phyloP scores from a whole-genome alignment of 2,329 filamentous ascomycete genomes.

The Xylogone sp. region DNA sequence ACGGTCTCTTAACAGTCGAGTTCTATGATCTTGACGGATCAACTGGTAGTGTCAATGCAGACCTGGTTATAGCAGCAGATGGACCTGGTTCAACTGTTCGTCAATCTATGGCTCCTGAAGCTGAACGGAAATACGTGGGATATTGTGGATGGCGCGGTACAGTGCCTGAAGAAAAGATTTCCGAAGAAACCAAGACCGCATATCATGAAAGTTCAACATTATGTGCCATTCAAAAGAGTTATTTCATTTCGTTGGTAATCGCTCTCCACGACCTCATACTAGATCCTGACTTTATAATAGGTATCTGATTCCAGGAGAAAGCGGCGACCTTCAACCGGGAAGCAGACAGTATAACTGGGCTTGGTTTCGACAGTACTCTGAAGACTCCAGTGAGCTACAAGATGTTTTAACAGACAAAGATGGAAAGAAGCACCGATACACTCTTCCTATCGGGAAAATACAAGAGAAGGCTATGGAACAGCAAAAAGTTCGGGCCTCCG shows the following conservation, averaged over 20 bases:
- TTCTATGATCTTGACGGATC: neutral
- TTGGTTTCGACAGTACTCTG: constrained; percentile 36
- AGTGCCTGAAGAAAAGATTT: constrained; percentile 34
- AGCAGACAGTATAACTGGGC: constrained; percentile 41
- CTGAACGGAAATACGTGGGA: constrained; percentile 18
- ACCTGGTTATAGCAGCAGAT: constrained; percentile 15
- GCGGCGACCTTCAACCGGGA: constrained; percentile 35
- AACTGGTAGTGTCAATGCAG: constrained; percentile 1
- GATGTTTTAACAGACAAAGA: constrained; percentile 28
- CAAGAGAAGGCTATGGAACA: constrained; percentile 7
- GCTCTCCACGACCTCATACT: no score
- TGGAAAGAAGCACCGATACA: constrained; percentile 20
- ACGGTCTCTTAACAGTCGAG: constrained; percentile 1
- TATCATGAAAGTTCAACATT: no score
- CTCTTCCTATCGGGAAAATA: constrained; percentile 16
- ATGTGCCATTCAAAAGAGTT: no score
- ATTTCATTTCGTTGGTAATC: no score
- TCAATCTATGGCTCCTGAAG: constrained; percentile 6
- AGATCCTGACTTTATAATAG: constrained; percentile 10
- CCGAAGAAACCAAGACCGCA: constrained; percentile 27
- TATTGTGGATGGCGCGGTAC: constrained; percentile 41
- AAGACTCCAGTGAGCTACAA: constrained; percentile 13
- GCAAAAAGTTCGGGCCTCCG: constrained; percentile 8
- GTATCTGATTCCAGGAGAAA: constrained; percentile 37
- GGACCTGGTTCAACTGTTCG: constrained; percentile 14